Evolutionary conservation across 495 filamentous ascomycete species (phyloP).

Genomic region (Monascus purpureus): DNA sequence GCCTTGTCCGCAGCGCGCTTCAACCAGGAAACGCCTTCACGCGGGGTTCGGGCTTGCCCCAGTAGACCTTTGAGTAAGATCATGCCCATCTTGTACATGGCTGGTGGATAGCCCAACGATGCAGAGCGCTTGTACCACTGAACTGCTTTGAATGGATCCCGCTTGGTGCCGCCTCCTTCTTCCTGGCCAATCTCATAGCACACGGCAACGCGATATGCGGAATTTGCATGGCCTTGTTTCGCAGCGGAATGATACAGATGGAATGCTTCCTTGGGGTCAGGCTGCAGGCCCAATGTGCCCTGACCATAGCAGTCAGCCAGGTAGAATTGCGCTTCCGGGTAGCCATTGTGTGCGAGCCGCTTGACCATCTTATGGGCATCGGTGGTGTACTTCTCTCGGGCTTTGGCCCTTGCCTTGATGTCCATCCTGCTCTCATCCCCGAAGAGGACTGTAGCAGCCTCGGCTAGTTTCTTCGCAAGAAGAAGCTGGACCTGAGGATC

Average conservation of each 20-base stretch:
- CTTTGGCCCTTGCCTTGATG: conserved; percentile 55
- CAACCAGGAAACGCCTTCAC: conserved; percentile 79
- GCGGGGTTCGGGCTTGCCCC: conserved; percentile 68
- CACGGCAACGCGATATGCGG: conserved; percentile 89
- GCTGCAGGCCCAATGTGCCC: conserved; percentile 52
- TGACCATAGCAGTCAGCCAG: conserved; percentile 81
- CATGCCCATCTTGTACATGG: conserved; percentile 98
- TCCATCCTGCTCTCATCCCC: conserved; percentile 57
- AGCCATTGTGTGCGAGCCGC: conserved; percentile 54
- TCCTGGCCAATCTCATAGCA: conserved; percentile 96
- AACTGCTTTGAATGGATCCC: conserved; percentile 83
- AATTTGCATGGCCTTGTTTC: conserved; percentile 69
- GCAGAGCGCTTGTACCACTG: conserved; percentile 97
- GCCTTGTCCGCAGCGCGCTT: conserved; percentile 86
- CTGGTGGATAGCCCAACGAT: conserved; percentile 73
- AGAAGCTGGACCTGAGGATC: conserved; percentile 57
- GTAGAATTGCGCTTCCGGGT: conserved; percentile 85
- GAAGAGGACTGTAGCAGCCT: conserved; percentile 67
- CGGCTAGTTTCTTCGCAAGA: conserved; percentile 73
- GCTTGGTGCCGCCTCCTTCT: conserved; percentile 79
- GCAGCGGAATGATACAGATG: conserved; percentile 85
- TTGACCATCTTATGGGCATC: conserved; percentile 86
- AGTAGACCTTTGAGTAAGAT: conserved; percentile 89
- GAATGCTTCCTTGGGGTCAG: conserved; percentile 83
- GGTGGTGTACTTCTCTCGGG: conserved; percentile 66